A percentile compares a stretch with the other conserved stretches of the same genome.
These are phyloP conservation scores for Plasmodium reichenowi DNA, from an alignment of 169 alveolate species.

Conservation along the genomic window DNA sequence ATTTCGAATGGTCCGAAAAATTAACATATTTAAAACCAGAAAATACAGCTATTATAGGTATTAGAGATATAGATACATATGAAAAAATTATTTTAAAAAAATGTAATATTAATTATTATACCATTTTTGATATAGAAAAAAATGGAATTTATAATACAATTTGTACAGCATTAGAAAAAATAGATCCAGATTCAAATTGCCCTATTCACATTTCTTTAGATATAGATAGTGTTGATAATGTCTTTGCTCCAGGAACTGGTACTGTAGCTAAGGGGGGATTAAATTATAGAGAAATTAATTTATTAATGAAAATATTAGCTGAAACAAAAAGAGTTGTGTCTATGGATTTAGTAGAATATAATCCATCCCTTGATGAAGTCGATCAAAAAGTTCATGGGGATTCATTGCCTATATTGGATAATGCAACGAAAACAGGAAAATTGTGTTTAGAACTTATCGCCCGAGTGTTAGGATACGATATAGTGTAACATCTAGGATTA, in stretches of 20 bases:
- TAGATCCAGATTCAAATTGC: constrained; percentile 74
- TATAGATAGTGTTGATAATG: constrained; percentile 77
- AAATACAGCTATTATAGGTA: constrained; percentile 74
- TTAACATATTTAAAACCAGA: constrained; percentile 65
- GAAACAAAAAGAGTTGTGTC: constrained; percentile 74
- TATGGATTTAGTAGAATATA: constrained; percentile 65
- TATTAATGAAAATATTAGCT: constrained; percentile 72
- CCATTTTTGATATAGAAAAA: constrained; percentile 76
- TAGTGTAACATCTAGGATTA: neutral
- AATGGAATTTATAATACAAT: constrained; percentile 77
- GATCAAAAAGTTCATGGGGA: constrained; percentile 51
- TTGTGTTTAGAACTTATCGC: constrained; percentile 64
- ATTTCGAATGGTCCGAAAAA: constrained; percentile 77
- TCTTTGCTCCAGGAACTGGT: constrained; percentile 81
- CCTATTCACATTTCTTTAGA: constrained; percentile 78
- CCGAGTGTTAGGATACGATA: constrained; percentile 50
- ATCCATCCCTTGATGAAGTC: constrained; percentile 42
- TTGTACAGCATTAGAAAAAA: constrained; percentile 51
- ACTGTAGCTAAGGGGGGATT: constrained; percentile 80
- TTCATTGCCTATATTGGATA: constrained; percentile 34
- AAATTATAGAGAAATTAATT: constrained; percentile 76
- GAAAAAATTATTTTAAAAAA: constrained; percentile 72
- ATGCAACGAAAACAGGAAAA: constrained; percentile 67
- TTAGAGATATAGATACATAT: constrained; percentile 77
- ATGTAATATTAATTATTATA: constrained; percentile 67